Percentiles rank a stretch among this genome's conserved stretches.
Evolutionary conservation across 2,329 filamentous ascomycete genomes (phyloP).

Genomic region (Scolecobasidium constrictum): DNA sequence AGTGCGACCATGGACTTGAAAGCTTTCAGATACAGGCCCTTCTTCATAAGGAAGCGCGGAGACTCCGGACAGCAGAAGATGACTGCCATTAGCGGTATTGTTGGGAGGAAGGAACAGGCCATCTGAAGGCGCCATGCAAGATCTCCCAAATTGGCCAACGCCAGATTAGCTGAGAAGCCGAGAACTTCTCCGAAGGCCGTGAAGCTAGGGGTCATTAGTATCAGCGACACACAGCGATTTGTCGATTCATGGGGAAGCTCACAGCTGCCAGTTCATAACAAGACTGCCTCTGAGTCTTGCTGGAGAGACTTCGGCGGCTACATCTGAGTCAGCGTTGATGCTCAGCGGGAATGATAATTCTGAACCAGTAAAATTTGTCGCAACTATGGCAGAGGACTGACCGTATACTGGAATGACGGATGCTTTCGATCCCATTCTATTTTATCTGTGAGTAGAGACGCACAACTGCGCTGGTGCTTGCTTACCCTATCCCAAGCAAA

Average conservation of each 20-base stretch:
- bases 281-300: conserved; percentile 28
- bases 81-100: conserved; percentile 57
- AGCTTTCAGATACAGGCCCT: conserved; percentile 25
- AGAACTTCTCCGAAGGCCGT: conserved; percentile 26
- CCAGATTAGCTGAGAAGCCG: conserved; percentile 29
- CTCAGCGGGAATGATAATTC: too few relatives aligned
- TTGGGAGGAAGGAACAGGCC: conserved; percentile 34
- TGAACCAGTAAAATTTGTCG: too few relatives aligned
- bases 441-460: too few relatives aligned
- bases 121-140: conserved; percentile 9
- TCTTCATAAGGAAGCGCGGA: conserved; percentile 29
- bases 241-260: conserved; percentile 11
- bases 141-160: conserved; percentile 17
- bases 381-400: background rate
- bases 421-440: conserved; percentile 1
- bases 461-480: too few relatives aligned
- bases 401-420: conserved; percentile 3
- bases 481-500: background rate
- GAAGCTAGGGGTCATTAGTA: conserved; percentile 10
- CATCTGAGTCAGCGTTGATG: conserved; percentile 31
- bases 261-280: conserved; percentile 35
- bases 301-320: conserved; percentile 26
- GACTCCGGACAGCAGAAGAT: conserved; percentile 26
- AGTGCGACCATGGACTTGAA: conserved; percentile 17
- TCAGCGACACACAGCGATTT: conserved; percentile 11